phyloP scores from a whole-genome alignment of 345 rosid genomes.

The Lagerstroemia speciosa region DNA sequence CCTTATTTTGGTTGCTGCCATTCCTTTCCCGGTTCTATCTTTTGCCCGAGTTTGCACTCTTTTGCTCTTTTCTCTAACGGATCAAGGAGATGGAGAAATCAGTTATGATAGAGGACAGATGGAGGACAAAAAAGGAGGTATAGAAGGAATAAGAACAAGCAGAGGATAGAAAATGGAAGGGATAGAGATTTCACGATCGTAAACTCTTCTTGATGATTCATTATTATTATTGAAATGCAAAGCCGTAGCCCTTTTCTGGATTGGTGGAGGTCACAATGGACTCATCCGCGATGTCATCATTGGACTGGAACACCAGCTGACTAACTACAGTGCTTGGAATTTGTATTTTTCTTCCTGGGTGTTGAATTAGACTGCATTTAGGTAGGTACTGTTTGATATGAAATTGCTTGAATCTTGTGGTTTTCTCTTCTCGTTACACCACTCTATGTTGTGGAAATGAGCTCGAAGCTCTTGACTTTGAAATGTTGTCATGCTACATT shows the following conservation, averaged over 20 bases:
- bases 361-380: background rate
- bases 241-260: background rate
- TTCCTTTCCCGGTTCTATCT: no score
- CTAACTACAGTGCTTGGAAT: background rate
- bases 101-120: background rate
- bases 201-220: background rate
- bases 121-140: background rate
- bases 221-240: background rate
- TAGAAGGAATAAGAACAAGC: no score
- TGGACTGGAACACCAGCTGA: background rate
- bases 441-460: background rate
- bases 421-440: background rate
- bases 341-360: background rate
- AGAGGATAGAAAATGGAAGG: background rate
- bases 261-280: background rate
- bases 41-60: background rate
- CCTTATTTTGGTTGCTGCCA: background rate
- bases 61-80: background rate
- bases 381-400: background rate
- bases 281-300: background rate
- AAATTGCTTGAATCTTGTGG: background rate
- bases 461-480: background rate
- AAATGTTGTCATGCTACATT: background rate
- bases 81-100: background rate
- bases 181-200: background rate